Evolutionary conservation across 805 yeast genomes (phyloP).

Genomic region (Pichia exigua): DNA sequence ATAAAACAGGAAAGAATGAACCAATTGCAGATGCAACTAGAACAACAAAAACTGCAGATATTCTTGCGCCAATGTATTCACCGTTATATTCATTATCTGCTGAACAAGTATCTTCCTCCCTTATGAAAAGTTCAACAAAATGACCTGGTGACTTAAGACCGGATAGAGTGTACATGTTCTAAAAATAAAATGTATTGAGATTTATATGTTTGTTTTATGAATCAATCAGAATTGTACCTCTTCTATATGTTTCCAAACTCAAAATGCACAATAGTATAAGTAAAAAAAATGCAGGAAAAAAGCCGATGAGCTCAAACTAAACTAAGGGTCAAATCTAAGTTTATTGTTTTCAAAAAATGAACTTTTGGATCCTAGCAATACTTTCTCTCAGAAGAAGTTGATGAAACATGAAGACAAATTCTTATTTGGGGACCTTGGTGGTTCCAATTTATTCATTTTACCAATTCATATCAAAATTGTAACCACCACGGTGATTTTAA

Average conservation of each 20-base stretch:
- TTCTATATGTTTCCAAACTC: no score
- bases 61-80: conserved; percentile 37
- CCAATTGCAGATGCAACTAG: conserved; percentile 51
- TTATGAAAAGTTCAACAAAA: conserved; percentile 1
- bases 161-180: neutral
- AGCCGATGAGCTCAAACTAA: neutral
- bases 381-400: neutral
- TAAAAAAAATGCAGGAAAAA: neutral
- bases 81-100: conserved; percentile 18
- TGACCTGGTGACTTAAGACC: neutral
- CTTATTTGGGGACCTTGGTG: neutral
- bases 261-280: neutral
- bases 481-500: neutral
- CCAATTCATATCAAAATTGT: no score
- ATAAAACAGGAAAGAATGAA: conserved; percentile 52
- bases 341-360: neutral
- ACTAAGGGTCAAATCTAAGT: neutral
- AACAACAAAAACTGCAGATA: conserved; percentile 57
- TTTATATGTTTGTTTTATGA: neutral
- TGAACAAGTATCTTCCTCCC: conserved; percentile 14
- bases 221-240: neutral
- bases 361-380: neutral
- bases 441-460: neutral
- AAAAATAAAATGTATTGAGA: no score
- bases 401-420: neutral